These are phyloP conservation scores for Cryptosporidium canis DNA, from an alignment of 169 alveolate genomes.

Conservation along the genomic window DNA sequence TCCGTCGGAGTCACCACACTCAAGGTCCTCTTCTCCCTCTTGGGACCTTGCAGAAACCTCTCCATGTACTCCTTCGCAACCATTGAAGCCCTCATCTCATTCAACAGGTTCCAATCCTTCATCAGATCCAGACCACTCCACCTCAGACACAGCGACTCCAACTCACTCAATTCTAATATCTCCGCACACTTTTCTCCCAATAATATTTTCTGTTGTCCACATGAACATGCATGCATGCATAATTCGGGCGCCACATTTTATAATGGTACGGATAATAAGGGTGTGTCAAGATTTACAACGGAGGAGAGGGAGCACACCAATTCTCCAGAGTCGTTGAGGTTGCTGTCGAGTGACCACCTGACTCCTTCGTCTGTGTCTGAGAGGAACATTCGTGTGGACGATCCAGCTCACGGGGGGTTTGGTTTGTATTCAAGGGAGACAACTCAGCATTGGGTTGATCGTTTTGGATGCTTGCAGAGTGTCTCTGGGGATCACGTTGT, in stretches of 20 bases:
- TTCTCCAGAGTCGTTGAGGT: background rate
- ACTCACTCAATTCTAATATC: slow-evolving; percentile 5
- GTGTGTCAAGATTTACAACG: background rate
- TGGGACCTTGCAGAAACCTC: slow-evolving; percentile 69
- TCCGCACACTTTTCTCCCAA: background rate
- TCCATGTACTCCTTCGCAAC: slow-evolving; percentile 68
- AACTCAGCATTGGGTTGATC: background rate
- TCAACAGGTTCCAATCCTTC: slow-evolving; percentile 50
- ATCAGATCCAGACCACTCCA: slow-evolving; percentile 66
- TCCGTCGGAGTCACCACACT: slow-evolving; percentile 71
- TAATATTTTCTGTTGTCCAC: background rate
- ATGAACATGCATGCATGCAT: background rate
- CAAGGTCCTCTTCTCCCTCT: slow-evolving; percentile 42
- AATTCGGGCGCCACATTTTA: background rate
- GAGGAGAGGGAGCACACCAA: background rate
- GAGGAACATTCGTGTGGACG: background rate
- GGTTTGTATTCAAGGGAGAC: background rate
- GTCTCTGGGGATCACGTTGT: background rate
- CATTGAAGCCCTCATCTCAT: slow-evolving; percentile 56
- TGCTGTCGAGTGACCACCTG: background rate
- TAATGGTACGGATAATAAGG: background rate
- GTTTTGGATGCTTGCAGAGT: background rate
- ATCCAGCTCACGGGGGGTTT: too few species aligned
- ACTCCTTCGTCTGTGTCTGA: background rate
- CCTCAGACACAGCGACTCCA: slow-evolving; percentile 49